Conservation (phyloP, 1,284 basidiomycete species). For the Rhodotorula sp. region DNA sequence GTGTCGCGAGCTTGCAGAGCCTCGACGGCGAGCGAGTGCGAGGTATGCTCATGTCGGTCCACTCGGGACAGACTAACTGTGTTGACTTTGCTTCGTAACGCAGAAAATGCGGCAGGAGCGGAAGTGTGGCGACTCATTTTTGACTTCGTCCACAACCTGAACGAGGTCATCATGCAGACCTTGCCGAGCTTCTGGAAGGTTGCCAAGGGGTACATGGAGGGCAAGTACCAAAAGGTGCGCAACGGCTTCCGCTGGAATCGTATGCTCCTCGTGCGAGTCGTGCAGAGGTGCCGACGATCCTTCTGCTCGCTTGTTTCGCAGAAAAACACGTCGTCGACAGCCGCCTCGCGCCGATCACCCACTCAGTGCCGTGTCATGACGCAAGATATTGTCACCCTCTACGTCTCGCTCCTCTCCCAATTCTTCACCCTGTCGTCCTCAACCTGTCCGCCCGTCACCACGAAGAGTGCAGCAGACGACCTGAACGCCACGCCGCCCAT, state of each 20-base stretch:
- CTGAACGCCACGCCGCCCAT: slow-evolving; percentile 41
- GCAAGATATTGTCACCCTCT: slow-evolving; percentile 81
- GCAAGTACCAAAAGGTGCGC: slow-evolving; percentile 76
- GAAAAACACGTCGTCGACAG: slow-evolving; percentile 48
- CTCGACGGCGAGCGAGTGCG: slow-evolving; percentile 32
- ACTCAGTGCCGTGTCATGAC: slow-evolving; percentile 87
- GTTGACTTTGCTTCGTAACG: too few relatives aligned
- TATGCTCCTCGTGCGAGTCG: not conserved
- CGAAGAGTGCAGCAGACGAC: slow-evolving; percentile 6
- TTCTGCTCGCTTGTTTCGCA: slow-evolving; percentile 5
- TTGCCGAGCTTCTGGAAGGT: slow-evolving; percentile 94
- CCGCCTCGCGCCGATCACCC: slow-evolving; percentile 60
- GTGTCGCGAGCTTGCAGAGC: slow-evolving; percentile 30
- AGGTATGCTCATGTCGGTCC: not conserved
- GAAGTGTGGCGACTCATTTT: slow-evolving; percentile 79
- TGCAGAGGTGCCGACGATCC: not conserved
- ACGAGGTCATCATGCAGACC: slow-evolving; percentile 57
- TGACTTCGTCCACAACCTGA: slow-evolving; percentile 58
- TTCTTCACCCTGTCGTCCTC: slow-evolving; percentile 78
- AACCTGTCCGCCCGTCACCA: slow-evolving; percentile 57
- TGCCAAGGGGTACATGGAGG: slow-evolving; percentile 84
- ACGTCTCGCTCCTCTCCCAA: slow-evolving; percentile 79
- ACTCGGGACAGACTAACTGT: not conserved
- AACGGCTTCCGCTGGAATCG: not conserved
- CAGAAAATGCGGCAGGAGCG: slow-evolving; percentile 64